Conservation (phyloP, 768 basidiomycete species). For the Kondoa subrosea region DNA sequence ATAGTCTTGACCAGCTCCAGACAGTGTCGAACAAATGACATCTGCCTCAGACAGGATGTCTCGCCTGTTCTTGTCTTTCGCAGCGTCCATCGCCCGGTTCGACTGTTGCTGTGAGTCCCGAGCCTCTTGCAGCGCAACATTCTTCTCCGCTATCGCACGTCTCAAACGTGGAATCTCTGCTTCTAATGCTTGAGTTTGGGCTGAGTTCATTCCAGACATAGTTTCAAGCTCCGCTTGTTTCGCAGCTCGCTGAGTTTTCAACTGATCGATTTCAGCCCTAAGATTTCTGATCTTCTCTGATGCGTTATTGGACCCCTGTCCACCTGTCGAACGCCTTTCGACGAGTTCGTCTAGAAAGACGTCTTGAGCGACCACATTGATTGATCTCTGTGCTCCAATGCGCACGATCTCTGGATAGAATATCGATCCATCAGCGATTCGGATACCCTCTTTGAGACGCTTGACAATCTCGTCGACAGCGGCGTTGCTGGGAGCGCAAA, state of each 20-base stretch:
- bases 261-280: slow-evolving; percentile 50
- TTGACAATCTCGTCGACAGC: slow-evolving; percentile 91
- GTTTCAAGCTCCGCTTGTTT: slow-evolving; percentile 48
- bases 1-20: slow-evolving; percentile 78
- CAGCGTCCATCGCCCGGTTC: slow-evolving; percentile 62
- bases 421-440: slow-evolving; percentile 41
- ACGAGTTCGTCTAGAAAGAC: slow-evolving; percentile 74
- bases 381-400: slow-evolving; percentile 58
- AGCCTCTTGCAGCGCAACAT: slow-evolving; percentile 53
- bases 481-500: slow-evolving; percentile 96
- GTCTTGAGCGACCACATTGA: slow-evolving; percentile 64
- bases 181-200: slow-evolving; percentile 44
- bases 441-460: slow-evolving; percentile 64
- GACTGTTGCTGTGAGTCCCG: slow-evolving; percentile 72
- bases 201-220: slow-evolving; percentile 42
- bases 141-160: slow-evolving; percentile 44
- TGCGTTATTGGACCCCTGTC: slow-evolving; percentile 39
- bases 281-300: slow-evolving; percentile 42
- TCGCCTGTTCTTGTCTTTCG: slow-evolving; percentile 51
- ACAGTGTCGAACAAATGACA: slow-evolving; percentile 81
- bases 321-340: slow-evolving; percentile 43
- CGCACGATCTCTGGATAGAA: slow-evolving; percentile 67
- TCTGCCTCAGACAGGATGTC: slow-evolving; percentile 76
- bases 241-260: slow-evolving; percentile 45
- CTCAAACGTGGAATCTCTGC: slow-evolving; percentile 41